Conservation (phyloP, 257 asterid genomes). For the Paulownia fortunei region DNA sequence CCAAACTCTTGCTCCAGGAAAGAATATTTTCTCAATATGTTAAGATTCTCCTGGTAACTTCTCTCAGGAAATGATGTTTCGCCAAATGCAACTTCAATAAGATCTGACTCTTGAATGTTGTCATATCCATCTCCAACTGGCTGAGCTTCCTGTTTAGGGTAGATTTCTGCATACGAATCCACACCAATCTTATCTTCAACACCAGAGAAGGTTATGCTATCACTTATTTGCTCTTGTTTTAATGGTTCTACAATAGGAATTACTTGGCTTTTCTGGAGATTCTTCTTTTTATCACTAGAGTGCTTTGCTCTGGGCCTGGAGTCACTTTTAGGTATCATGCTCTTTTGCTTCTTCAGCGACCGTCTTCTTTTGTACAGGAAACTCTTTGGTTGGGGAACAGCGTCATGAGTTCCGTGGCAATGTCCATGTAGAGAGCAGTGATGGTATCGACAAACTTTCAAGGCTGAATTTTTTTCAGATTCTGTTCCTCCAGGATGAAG, state of each 20-base stretch:
- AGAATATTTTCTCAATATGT: conserved; percentile 40
- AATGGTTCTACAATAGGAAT: conserved; percentile 31
- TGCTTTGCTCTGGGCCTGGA: conserved; percentile 27
- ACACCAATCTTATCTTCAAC: too few relatives aligned
- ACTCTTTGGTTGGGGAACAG: conserved; percentile 48
- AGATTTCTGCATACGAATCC: conserved; percentile 31
- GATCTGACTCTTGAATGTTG: conserved; percentile 26
- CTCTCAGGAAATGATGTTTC: conserved; percentile 61
- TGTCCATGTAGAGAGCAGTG: conserved; percentile 91
- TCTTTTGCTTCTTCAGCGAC: conserved; percentile 52
- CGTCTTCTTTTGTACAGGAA: conserved; percentile 46
- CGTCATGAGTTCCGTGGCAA: conserved; percentile 47
- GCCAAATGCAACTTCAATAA: conserved; percentile 51
- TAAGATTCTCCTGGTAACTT: conserved; percentile 50
- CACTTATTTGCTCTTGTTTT: too few relatives aligned
- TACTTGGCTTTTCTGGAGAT: conserved; percentile 29
- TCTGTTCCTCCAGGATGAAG: conserved; percentile 40
- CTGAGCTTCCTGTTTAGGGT: conserved; percentile 19
- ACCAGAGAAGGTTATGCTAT: too few relatives aligned
- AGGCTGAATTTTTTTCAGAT: conserved; percentile 43
- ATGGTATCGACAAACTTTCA: conserved; percentile 78
- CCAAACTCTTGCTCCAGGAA: conserved; percentile 31
- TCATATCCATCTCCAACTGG: conserved; percentile 26
- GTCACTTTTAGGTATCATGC: conserved; percentile 35
- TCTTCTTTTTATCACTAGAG: conserved; percentile 40